Base-by-base conservation (phyloP, 2,329 filamentous ascomycete genomes). In the Aspergillus sp. region DNA sequence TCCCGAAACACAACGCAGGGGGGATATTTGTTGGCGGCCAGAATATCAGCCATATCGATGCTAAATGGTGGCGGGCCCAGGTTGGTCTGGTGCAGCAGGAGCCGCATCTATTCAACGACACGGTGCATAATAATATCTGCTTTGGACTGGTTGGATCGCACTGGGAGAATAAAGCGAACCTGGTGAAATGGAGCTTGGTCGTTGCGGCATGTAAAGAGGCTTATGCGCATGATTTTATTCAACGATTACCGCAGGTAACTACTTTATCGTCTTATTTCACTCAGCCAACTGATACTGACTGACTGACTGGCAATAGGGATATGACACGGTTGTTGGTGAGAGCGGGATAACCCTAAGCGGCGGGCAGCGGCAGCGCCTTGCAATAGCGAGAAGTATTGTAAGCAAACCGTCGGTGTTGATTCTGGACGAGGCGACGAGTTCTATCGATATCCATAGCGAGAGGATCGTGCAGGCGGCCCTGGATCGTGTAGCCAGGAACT, bases 281-380 rank as follows among this genome's bases (percentile, higher is more conserved):
- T 8, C 24, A 27, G 39, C 6, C 5, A 8, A 15, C 15, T 13
- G 27, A 13, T 46, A 40, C 46, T 6, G 5, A 27, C 8, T 4
- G 15, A 5, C 5, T 12, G 2, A n/a, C n/a, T n/a, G n/a, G n/a
- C 5, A 0, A 8, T 89, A 98, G 64, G 89, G 90, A 2, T 98
- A 98, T 68, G 85, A 96, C 63, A 98, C 95, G 0, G 87, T 96
- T 63, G 93, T 98, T 15, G 95, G 95, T 56, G 92, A 98, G 74
- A 88, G 93, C 61, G 95, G 95, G 8, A 96, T 96, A 71, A 78
- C 96, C 51, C 82, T 99, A 6, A 96, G 91, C 55, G 95, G 95
- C 71, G 95, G 95, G 34, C 95, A 99, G 76, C 96, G 96, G 74
- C 95, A 98, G 76, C 90, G 95, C 66, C 95, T 98, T 69, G 92